Evolutionary conservation across 2,329 filamentous ascomycete genomes (phyloP).

Genomic region (Neofusicoccum laricinum): DNA sequence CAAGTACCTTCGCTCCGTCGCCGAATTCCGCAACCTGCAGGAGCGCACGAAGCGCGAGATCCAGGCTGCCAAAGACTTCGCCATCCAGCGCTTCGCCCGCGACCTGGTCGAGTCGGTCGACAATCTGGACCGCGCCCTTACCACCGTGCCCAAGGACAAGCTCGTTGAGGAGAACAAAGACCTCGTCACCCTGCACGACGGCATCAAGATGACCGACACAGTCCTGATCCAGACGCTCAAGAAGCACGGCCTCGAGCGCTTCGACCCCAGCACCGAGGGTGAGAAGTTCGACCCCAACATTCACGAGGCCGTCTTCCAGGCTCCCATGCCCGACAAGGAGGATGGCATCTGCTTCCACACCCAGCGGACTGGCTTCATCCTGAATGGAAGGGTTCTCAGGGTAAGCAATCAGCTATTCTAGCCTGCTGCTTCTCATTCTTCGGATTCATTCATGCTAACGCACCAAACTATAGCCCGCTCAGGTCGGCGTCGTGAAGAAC

Average conservation of each 20-base stretch:
- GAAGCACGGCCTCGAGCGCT: slow-evolving; percentile 91
- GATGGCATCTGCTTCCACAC: slow-evolving; percentile 87
- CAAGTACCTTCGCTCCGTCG: slow-evolving; percentile 88
- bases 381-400: slow-evolving; percentile 85
- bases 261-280: slow-evolving; percentile 67
- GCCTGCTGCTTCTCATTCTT: neutral
- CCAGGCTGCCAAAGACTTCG: slow-evolving; percentile 83
- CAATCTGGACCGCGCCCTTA: slow-evolving; percentile 91
- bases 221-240: slow-evolving; percentile 84
- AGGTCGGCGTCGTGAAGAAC: slow-evolving; percentile 96
- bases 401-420: slow-evolving; percentile 33
- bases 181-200: slow-evolving; percentile 76
- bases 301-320: slow-evolving; percentile 96
- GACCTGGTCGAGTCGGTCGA: slow-evolving; percentile 94
- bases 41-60: slow-evolving; percentile 90
- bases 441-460: neutral
- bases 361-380: slow-evolving; percentile 92
- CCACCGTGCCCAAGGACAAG: slow-evolving; percentile 73
- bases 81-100: slow-evolving; percentile 89
- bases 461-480: slow-evolving; percentile 62
- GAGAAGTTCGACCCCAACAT: slow-evolving; percentile 95
- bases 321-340: slow-evolving; percentile 81
- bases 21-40: slow-evolving; percentile 97
- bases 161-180: slow-evolving; percentile 66
- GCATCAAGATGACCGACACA: slow-evolving; percentile 90